These are phyloP conservation scores for Thelonectria discophora DNA, from an alignment of 2,329 filamentous ascomycete species.

Conservation along the genomic window DNA sequence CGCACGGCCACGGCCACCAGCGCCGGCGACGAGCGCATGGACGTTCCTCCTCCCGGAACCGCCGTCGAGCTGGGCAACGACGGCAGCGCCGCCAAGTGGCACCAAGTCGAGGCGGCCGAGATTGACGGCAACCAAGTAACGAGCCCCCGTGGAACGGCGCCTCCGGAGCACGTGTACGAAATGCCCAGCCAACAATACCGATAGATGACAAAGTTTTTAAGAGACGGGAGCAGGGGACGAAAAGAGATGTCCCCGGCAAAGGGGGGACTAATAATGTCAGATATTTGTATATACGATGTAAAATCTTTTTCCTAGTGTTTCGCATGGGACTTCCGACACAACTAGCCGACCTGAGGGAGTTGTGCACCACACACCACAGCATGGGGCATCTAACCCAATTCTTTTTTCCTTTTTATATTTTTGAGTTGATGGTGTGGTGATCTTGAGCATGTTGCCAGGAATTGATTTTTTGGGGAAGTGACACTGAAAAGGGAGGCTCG, in stretches of 20 bases:
- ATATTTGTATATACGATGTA: constrained; percentile 44
- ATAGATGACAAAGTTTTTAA: constrained; percentile 32
- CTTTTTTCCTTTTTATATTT: constrained; percentile 5
- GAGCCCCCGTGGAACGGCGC: constrained; percentile 36
- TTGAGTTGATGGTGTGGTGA: constrained; percentile 7
- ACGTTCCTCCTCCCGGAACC: constrained; percentile 24
- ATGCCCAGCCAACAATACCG: constrained; percentile 53
- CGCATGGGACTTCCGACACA: constrained; percentile 28
- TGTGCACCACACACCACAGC: constrained; percentile 13
- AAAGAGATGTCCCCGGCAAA: constrained; percentile 15
- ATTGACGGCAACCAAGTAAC: constrained; percentile 50
- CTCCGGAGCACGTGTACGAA: constrained; percentile 52
- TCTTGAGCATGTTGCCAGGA: constrained; percentile 4
- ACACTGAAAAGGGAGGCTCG: constrained; percentile 18
- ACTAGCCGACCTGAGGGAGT: constrained; percentile 25
- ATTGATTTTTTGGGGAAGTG: constrained; percentile 12
- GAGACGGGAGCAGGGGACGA: constrained; percentile 18
- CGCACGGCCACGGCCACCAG: constrained; percentile 30
- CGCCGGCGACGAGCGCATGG: constrained; percentile 1
- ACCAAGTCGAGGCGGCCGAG: constrained; percentile 49
- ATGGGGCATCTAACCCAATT: constrained; percentile 2
- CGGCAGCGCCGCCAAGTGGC: constrained; percentile 46
- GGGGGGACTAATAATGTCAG: constrained; percentile 43
- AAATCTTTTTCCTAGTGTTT: constrained; percentile 34
- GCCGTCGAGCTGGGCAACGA: constrained; percentile 49